phyloP scores from a whole-genome alignment of 306 rosid genomes.

The Prosopis cineraria region DNA sequence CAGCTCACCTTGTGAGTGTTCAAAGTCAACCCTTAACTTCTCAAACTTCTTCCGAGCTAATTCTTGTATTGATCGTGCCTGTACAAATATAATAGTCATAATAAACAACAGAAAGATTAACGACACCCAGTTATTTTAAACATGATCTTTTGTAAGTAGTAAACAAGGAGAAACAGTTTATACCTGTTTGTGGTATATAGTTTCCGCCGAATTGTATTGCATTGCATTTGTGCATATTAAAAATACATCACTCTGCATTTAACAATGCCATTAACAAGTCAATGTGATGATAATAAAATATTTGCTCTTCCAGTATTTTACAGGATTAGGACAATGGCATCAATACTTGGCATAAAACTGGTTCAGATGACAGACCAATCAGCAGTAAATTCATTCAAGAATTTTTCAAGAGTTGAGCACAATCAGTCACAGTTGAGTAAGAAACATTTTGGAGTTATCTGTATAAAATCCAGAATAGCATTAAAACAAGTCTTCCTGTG shows the following conservation, averaged over 20 bases:
- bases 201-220: conserved; percentile 91
- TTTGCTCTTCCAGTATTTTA: conserved; percentile 20
- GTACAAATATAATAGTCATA: conserved; percentile 36
- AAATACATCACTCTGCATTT: conserved; percentile 83
- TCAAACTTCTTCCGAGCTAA: conserved; percentile 84
- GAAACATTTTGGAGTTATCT: neutral
- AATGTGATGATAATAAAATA: conserved; percentile 23
- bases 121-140: neutral
- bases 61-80: conserved; percentile 97
- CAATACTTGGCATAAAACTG: neutral
- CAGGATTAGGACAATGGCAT: conserved; percentile 3
- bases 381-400: conserved; percentile 4
- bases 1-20: conserved; percentile 67
- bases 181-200: conserved; percentile 96
- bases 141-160: neutral
- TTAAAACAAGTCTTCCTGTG: neutral
- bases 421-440: neutral
- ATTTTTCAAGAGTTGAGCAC: conserved; percentile 2
- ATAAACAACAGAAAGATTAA: conserved; percentile 27
- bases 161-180: neutral
- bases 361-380: conserved; percentile 27
- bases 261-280: conserved; percentile 43
- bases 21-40: conserved; percentile 63
- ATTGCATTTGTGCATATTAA: conserved; percentile 92
- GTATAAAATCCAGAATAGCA: conserved; percentile 1